A percentile compares a stretch with the other conserved stretches of the same genome.
phyloP scores from a whole-genome alignment of 1,139 yeast genomes.

The Candida sp. region DNA sequence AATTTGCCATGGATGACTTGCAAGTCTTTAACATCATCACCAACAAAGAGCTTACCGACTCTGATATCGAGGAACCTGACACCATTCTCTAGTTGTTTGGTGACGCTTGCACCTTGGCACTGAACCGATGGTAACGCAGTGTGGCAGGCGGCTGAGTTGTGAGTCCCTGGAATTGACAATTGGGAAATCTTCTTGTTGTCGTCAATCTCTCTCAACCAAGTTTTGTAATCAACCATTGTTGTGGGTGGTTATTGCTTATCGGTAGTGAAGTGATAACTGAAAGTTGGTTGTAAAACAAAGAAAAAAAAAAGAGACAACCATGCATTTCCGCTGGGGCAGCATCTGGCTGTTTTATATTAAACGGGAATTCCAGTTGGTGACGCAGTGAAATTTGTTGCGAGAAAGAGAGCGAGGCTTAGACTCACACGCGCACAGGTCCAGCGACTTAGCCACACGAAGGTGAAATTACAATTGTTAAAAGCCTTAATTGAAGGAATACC shows the following conservation, averaged over 20 bases:
- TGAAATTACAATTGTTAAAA: no score
- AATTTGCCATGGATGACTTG: slow-evolving; percentile 82
- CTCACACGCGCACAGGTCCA: no score
- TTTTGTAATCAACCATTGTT: slow-evolving; percentile 40
- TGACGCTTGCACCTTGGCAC: slow-evolving; percentile 69
- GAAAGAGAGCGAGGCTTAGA: no score
- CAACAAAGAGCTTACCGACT: slow-evolving; percentile 61
- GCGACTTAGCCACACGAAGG: no score
- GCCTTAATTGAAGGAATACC: no score
- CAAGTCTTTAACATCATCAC: slow-evolving; percentile 44
- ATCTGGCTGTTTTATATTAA: no score
- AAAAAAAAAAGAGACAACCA: neutral
- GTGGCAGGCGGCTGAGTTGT: slow-evolving; percentile 78
- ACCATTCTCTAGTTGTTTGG: slow-evolving; percentile 71
- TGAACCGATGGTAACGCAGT: slow-evolving; percentile 78
- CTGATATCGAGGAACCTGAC: slow-evolving; percentile 77
- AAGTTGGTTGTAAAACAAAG: neutral
- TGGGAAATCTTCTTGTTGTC: slow-evolving; percentile 57
- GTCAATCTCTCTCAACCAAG: slow-evolving; percentile 60
- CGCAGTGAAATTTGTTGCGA: no score
- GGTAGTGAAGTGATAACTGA: no score
- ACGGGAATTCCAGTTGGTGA: no score
- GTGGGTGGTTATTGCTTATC: no score
- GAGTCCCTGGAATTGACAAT: slow-evolving; percentile 80
- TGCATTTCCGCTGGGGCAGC: no score